Evolutionary conservation across 2,329 filamentous ascomycete species (phyloP), one percentile per base, ranked within the genome.

Genomic region (Ophiostoma australiae): DNA sequence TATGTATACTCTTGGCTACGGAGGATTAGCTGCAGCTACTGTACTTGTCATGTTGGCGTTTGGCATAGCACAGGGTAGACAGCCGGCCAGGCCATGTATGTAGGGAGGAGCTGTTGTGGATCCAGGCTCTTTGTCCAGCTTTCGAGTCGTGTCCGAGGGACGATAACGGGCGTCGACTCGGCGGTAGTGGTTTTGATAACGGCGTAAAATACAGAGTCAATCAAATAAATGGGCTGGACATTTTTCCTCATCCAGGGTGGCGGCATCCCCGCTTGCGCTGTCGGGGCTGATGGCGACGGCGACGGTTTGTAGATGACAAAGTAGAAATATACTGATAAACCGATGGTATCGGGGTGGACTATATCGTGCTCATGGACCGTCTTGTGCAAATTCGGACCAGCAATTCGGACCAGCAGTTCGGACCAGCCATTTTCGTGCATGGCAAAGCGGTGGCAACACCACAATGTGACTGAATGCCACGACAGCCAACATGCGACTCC

Each of bases 401-500:
- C 52, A 23, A 27, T 58, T 27, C n/a, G n/a, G n/a, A n/a, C n/a
- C n/a, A n/a, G n/a, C n/a, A n/a, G n/a, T 8, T 48, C 44, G 44
- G 44, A 48, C 52, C 52, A 13, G 8, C 52, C 52, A 27, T 58
- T 27, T 58, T 58, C 52, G 52, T 58, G n/a, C n/a, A 58, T 58
- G 52, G 52, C 23, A 58, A 58, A n/a, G n/a, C 6, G 15, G 10
- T 27, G 23, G 52, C 52, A 58, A 27, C 23, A 58, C 52, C 52
- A 58, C 10, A 58, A 58, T 58, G 52, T 58, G 52, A 31, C 52
- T 27, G n/a, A 58, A 58, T 58, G 52, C 52, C 52, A 58, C 52
- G 52, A 58, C 52, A 58, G 52, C 52, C 20, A 55, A 55, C 48
- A 58, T 58, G 52, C 52, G 52, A 58, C 52, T 58, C 52, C n/a